Conservation (phyloP, 768 basidiomycete species). For the Vishniacozyma victoriae region DNA sequence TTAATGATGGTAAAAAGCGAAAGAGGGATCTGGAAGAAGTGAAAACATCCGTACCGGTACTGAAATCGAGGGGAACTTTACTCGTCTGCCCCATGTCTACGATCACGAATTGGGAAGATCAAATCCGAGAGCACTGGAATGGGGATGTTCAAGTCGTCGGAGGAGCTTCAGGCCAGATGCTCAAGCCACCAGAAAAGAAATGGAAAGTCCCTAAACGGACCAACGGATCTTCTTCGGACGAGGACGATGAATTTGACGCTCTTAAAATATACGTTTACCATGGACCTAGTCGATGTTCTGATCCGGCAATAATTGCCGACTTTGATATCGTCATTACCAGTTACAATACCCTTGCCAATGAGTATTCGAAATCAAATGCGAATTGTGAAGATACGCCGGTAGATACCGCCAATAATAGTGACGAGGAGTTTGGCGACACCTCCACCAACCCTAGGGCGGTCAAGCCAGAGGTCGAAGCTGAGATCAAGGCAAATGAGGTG, state of each 20-base stretch:
- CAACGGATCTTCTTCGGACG: constrained; percentile 30
- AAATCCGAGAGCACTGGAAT: constrained; percentile 94
- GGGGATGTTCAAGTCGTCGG: constrained; percentile 79
- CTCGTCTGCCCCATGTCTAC: constrained; percentile 95
- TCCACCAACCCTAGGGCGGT: constrained; percentile 52
- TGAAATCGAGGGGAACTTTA: constrained; percentile 79
- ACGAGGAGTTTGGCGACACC: constrained; percentile 66
- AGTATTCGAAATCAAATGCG: constrained; percentile 81
- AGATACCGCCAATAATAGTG: constrained; percentile 47
- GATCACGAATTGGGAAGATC: constrained; percentile 97
- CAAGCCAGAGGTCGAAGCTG: constrained; percentile 43
- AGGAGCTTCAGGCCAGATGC: constrained; percentile 53
- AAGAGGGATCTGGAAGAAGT: constrained; percentile 61
- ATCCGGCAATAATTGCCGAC: constrained; percentile 79
- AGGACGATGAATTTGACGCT: constrained; percentile 40
- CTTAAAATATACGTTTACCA: constrained; percentile 82
- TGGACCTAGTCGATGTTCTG: constrained; percentile 77
- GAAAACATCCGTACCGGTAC: constrained; percentile 20
- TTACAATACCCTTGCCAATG: constrained; percentile 88
- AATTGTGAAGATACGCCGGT: constrained; percentile 51
- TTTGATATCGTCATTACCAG: constrained; percentile 98
- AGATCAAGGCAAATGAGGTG: constrained; percentile 39
- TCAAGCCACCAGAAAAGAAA: constrained; percentile 23
- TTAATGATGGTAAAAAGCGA: constrained; percentile 56
- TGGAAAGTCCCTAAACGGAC: constrained; percentile 33